Evolutionary conservation across 495 filamentous ascomycete genomes (phyloP).

Genomic region (Tuber aestivum): DNA sequence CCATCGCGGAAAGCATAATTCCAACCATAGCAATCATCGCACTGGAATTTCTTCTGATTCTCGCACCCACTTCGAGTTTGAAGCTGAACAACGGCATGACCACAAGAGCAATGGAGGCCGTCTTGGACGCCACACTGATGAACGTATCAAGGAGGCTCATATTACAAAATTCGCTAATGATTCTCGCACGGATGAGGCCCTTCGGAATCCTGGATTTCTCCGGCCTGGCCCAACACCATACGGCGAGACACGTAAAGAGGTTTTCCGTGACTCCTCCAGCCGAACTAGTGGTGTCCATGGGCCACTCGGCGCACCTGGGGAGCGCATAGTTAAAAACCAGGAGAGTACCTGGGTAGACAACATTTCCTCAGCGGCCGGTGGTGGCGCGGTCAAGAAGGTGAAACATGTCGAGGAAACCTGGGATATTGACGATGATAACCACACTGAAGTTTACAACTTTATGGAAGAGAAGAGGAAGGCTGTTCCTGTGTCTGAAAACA

Average conservation of each 20-base stretch:
- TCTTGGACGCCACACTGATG: constrained; percentile 10
- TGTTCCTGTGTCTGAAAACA: constrained; percentile 18
- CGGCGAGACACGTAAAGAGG: neutral
- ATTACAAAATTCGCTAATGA: constrained; percentile 17
- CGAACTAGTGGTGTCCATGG: constrained; percentile 6
- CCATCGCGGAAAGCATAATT: neutral
- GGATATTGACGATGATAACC: constrained; percentile 32
- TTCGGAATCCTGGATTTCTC: neutral
- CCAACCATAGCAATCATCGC: neutral
- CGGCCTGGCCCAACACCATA: neutral
- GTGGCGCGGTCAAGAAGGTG: constrained; percentile 15
- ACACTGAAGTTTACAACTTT: constrained; percentile 33
- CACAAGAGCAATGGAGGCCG: neutral
- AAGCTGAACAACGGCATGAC: constrained; percentile 9
- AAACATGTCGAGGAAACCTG: constrained; percentile 26
- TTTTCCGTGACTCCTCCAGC: constrained; percentile 10
- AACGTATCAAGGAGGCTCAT: constrained; percentile 25
- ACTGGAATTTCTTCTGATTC: constrained; percentile 14
- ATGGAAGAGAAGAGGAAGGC: constrained; percentile 27
- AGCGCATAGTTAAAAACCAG: constrained; percentile 4
- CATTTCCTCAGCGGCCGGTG: constrained; percentile 23
- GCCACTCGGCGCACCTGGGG: constrained; percentile 4
- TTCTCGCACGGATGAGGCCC: neutral
- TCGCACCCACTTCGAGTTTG: constrained; percentile 19
- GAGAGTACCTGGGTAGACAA: constrained; percentile 22